Evolutionary conservation across 306 rosid genomes (phyloP), one percentile per base, ranked within the genome.

Genomic region (Mucuna pruriens): DNA sequence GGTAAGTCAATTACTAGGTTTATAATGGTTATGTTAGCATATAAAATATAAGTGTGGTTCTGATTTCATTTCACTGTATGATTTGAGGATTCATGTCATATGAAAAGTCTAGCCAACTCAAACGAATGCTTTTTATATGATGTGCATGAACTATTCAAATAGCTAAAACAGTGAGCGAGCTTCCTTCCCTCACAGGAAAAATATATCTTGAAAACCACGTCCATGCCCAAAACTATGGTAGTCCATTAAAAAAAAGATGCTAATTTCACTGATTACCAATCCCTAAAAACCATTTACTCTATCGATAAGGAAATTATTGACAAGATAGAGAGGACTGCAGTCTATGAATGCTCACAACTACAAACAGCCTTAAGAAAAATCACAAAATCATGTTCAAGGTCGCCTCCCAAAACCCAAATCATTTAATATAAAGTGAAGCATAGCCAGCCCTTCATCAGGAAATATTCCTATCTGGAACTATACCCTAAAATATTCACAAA

Each of bases 191-290:
- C n/a, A n/a, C 42, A 12, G 36, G 20, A 25, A 25, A 70, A n/a
- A n/a, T n/a, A 25, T 2, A n/a, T 13, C 16, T 33, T 22, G 68
- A 20, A 22, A 75, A 42, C 31, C 36, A 39, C 6, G 61, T 29
- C 17, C 61, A 58, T 33, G 39, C 51, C 62, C 26, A 79, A 16
- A 46, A 80, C 55, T 46, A 66, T 20, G 66, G 17, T 26, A 4
- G 48, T 62, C 67, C 44, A 62, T 73, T 5, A 39, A 17, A 54
- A 46, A 20, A 17, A 54, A 46, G 12, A 19, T 34, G 33, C 19
- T 34, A 73, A 73, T 6, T 54, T 11, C 51, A 73, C 25, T 25
- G 58, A 51, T 73, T 26, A 73, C 65, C 44, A 78, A 34, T 52
- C 42, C 0, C 26, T 64, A 12, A 49, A 22, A 40, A 66, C 7